Evolutionary conservation across 2,329 filamentous ascomycete genomes (phyloP).

Genomic region (Fusarium pseudonygamai): DNA sequence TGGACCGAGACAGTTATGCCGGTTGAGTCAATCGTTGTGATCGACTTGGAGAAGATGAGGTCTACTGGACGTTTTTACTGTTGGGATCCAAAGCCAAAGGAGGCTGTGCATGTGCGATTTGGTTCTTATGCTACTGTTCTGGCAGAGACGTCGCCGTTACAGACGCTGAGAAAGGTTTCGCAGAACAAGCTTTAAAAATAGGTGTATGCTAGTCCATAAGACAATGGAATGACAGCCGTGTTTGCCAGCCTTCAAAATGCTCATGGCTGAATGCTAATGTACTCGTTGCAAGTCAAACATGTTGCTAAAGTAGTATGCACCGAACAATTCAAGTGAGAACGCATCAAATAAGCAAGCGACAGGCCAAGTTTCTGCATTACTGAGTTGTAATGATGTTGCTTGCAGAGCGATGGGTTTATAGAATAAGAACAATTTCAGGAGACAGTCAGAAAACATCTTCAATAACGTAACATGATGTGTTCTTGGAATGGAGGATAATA

Average conservation of each 20-base stretch:
- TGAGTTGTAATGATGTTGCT: no score
- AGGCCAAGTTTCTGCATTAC: rapidly evolving
- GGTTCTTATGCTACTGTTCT: constrained; percentile 19
- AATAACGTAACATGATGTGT: no score
- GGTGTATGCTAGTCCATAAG: neutral
- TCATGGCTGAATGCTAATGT: rapidly evolving
- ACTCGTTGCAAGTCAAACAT: rapidly evolving
- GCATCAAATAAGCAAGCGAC: neutral
- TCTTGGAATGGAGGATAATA: neutral
- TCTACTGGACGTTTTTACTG: constrained; percentile 24
- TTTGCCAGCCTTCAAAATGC: rapidly evolving
- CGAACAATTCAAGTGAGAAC: no score
- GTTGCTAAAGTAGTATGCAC: no score
- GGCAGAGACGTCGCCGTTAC: constrained; percentile 1
- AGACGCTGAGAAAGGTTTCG: neutral
- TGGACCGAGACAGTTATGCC: constrained; percentile 32
- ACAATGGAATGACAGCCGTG: no score
- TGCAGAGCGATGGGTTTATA: rapidly evolving
- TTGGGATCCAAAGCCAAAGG: constrained; percentile 25
- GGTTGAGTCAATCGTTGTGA: constrained; percentile 16
- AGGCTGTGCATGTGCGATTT: constrained; percentile 21
- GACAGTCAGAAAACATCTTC: no score
- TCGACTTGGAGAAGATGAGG: constrained; percentile 26
- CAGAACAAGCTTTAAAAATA: neutral
- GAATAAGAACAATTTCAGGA: rapidly evolving